A percentile compares a stretch with the other conserved stretches of the same genome.
These are phyloP conservation scores for Penicillium odoratum DNA, from an alignment of 495 filamentous ascomycete species.

Conservation along the genomic window DNA sequence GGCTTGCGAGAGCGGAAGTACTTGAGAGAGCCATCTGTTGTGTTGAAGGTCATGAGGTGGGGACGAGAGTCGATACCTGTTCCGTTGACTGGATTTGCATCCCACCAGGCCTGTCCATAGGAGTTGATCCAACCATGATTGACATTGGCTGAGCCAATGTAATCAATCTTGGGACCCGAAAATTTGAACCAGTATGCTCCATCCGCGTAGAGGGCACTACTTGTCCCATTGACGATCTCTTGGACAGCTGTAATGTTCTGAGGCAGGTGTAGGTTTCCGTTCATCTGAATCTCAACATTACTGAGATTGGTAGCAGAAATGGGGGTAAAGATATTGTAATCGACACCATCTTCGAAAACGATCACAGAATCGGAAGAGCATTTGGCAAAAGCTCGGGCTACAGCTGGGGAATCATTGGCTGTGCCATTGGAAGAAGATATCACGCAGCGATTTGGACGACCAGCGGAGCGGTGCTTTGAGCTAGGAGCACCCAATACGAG, in stretches of 20 bases:
- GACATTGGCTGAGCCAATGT: conserved; percentile 29
- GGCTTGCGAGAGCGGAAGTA: conserved; percentile 45
- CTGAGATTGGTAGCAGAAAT: conserved; percentile 38
- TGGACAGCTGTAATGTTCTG: conserved; percentile 36
- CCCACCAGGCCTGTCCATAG: conserved; percentile 48
- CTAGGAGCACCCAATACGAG: conserved; percentile 12
- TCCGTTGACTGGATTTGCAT: conserved; percentile 37
- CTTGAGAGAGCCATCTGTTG: conserved; percentile 33
- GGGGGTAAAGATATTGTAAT: conserved; percentile 43
- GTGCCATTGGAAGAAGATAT: conserved; percentile 30
- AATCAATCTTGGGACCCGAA: conserved; percentile 34
- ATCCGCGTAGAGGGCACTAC: conserved; percentile 12
- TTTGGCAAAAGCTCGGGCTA: conserved; percentile 28
- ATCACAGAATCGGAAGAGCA: conserved; percentile 37
- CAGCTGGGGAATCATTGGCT: conserved; percentile 36
- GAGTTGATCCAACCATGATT: conserved; percentile 46
- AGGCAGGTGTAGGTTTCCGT: conserved; percentile 43
- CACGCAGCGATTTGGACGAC: conserved; percentile 18
- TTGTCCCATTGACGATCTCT: conserved; percentile 29
- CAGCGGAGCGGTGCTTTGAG: conserved; percentile 9
- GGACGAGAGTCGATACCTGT: conserved; percentile 37
- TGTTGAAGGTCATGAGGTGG: conserved; percentile 41
- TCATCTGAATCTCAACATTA: conserved; percentile 42
- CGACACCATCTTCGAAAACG: conserved; percentile 33
- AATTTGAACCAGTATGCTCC: conserved; percentile 37